Evolutionary conservation across 2,329 filamentous ascomycete genomes (phyloP).

Genomic region (Scytalidium sp.): DNA sequence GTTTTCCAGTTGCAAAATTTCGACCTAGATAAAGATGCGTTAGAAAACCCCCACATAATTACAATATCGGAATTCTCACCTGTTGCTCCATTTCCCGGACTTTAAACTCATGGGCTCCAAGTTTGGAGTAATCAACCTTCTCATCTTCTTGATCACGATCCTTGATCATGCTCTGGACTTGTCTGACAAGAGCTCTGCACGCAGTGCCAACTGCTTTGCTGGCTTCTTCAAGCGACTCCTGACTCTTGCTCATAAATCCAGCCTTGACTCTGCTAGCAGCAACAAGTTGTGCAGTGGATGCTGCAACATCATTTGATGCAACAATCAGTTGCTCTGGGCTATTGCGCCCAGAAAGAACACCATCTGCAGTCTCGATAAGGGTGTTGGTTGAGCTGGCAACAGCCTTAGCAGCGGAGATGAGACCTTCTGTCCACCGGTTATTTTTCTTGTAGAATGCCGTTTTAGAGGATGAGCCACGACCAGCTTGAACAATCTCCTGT

Average conservation of each 20-base stretch:
- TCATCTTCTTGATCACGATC: slow-evolving; percentile 82
- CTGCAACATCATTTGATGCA: slow-evolving; percentile 93
- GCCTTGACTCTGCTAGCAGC: slow-evolving; percentile 96
- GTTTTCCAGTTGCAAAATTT: slow-evolving; percentile 96
- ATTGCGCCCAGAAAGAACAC: slow-evolving; percentile 87
- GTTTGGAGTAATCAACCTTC: slow-evolving; percentile 78
- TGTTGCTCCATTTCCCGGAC: slow-evolving; percentile 99
- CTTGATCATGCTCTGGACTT: slow-evolving; percentile 92
- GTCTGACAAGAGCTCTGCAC: slow-evolving; percentile 82
- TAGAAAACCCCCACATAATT: slow-evolving; percentile 12
- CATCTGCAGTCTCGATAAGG: slow-evolving; percentile 96
- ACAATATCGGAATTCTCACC: slow-evolving; percentile 53
- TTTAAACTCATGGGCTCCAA: slow-evolving; percentile 96
- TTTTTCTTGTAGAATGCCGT: slow-evolving; percentile 99
- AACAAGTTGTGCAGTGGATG: slow-evolving; percentile 93
- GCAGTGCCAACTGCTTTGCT: slow-evolving; percentile 90
- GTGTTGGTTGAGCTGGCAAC: slow-evolving; percentile 92
- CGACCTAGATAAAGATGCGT: slow-evolving; percentile 60
- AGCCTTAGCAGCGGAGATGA: slow-evolving; percentile 96
- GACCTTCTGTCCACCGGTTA: slow-evolving; percentile 97
- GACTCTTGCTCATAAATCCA: slow-evolving; percentile 95
- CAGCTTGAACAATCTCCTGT: slow-evolving; percentile 93
- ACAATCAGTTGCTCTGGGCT: slow-evolving; percentile 97
- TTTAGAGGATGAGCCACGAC: slow-evolving; percentile 79
- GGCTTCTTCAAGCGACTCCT: slow-evolving; percentile 85